phyloP scores from a whole-genome alignment of 2,329 filamentous ascomycete genomes.

The Arthrobotrys iridis region DNA sequence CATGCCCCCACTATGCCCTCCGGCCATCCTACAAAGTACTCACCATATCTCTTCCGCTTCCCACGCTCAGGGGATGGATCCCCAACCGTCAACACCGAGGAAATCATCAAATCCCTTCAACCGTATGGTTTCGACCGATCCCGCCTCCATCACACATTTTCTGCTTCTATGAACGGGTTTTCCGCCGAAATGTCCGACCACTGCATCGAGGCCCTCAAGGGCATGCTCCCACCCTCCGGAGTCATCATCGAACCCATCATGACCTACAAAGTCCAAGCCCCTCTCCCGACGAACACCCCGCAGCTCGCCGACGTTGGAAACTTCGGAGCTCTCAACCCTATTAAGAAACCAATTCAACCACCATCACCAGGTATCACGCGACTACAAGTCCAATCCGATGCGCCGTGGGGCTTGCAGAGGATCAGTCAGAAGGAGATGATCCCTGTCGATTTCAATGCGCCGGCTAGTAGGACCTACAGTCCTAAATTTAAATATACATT shows the following conservation, averaged over 20 bases:
- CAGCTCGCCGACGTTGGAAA: background rate
- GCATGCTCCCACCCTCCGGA: constrained; percentile 28
- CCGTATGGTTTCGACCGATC: constrained; percentile 45
- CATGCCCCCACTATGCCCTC: background rate
- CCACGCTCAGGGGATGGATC: constrained; percentile 4
- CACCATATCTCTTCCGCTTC: constrained; percentile 49
- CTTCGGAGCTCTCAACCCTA: background rate
- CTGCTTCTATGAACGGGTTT: constrained; percentile 56
- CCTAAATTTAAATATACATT: constrained; percentile 59
- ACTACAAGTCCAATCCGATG: constrained; percentile 34
- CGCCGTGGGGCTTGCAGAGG: constrained; percentile 58
- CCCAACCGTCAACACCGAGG: constrained; percentile 20
- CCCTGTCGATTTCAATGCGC: constrained; percentile 47
- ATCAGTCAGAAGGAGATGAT: constrained; percentile 59
- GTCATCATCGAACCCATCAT: constrained; percentile 44
- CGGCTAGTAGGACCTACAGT: constrained; percentile 58
- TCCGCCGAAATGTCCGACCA: constrained; percentile 55
- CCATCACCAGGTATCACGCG: background rate
- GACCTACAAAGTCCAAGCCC: constrained; percentile 9
- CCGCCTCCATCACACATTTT: constrained; percentile 34
- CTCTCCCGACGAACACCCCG: background rate
- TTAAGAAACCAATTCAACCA: background rate
- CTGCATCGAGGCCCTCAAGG: constrained; percentile 50
- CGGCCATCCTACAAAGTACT: constrained; percentile 31
- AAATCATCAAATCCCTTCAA: constrained; percentile 35